phyloP scores from a whole-genome alignment of 257 asterid genomes.

The Vinca minor region DNA sequence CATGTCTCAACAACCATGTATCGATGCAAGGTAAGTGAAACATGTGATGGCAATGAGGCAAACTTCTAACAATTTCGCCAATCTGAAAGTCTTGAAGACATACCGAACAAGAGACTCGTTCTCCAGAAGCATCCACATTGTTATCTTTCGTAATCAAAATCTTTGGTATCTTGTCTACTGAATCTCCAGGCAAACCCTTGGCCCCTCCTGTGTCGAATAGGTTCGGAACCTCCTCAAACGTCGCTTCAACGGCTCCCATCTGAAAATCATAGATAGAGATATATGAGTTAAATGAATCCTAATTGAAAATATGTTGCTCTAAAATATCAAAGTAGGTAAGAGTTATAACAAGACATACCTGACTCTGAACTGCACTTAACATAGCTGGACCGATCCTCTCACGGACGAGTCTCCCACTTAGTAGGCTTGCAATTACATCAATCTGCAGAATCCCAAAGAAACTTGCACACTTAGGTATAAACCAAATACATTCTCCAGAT shows the following conservation, averaged over 20 bases:
- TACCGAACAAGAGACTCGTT: constrained; percentile 80
- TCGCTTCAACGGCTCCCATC: constrained; percentile 93
- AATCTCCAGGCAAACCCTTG: constrained; percentile 76
- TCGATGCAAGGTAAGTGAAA: constrained; percentile 94
- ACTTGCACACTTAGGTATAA: too few relatives aligned
- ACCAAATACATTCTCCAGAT: background rate
- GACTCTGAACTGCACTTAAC: constrained; percentile 98
- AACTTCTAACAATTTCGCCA: constrained; percentile 76
- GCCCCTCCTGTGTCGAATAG: constrained; percentile 89
- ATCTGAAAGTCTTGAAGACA: constrained; percentile 94
- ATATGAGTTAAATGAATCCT: constrained; percentile 9
- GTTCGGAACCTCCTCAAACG: constrained; percentile 70
- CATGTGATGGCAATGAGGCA: constrained; percentile 88
- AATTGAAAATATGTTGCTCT: background rate
- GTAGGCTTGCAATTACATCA: constrained; percentile 83
- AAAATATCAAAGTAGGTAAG: background rate
- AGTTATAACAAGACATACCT: constrained; percentile 33
- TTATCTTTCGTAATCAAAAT: constrained; percentile 48
- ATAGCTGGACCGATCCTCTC: constrained; percentile 98
- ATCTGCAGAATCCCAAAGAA: constrained; percentile 40
- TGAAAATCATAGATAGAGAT: constrained; percentile 19
- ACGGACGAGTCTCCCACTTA: constrained; percentile 93
- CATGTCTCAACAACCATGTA: constrained; percentile 90
- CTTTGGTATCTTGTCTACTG: constrained; percentile 82
- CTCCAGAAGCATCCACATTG: constrained; percentile 63